Base-by-base conservation (phyloP, 1,284 basidiomycete genomes). In the Chondrostereum purpureum region DNA sequence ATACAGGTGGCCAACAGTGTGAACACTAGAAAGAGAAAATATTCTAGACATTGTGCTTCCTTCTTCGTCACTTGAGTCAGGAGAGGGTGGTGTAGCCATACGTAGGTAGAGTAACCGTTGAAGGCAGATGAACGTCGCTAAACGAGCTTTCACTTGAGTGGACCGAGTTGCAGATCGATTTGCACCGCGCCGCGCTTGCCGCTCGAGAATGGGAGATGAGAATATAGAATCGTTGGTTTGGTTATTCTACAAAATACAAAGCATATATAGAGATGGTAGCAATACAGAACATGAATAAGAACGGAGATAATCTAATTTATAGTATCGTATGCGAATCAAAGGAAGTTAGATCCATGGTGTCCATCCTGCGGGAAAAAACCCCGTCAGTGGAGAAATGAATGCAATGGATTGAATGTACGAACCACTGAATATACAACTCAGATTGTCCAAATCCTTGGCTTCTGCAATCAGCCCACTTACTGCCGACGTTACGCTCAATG, bases 401-500 rank as follows among this genome's bases (percentile, higher is more conserved):
- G 44, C 36, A 8, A 14, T 3, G 34, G 13, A 43, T 12, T 42
- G 16, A 24, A 19, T 3, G 14, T n/a, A 62, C 75, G 50, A 56
- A 87, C 89, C 90, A 49, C 62, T 56, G 58, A 78, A 99, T 57
- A 98, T 92, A 19, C 73, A 75, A 1, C 82, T 84, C 23, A 98
- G 66, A 61, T 92, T 89, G 27, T 70, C 69, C 0, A 72, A 63
- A 59, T 95, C 88, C 33, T 82, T 89, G 31, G 95, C 95, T 59
- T 93, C 83, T 18, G 89, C 83, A 47, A 98, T 88, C 31, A 99
- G 77, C 61, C 93, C 86, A 65, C 96, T 97, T 50, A 99, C 92
- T 3, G 86, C 89, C 56, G 90, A 93, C 62, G 96, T 90, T 24
- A 95, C 87, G 57, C 90, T 95, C 53, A 97, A 69, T 10, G 82